These are phyloP conservation scores for Quercus mongolica DNA, from an alignment of 306 rosid species.

Conservation along the genomic window DNA sequence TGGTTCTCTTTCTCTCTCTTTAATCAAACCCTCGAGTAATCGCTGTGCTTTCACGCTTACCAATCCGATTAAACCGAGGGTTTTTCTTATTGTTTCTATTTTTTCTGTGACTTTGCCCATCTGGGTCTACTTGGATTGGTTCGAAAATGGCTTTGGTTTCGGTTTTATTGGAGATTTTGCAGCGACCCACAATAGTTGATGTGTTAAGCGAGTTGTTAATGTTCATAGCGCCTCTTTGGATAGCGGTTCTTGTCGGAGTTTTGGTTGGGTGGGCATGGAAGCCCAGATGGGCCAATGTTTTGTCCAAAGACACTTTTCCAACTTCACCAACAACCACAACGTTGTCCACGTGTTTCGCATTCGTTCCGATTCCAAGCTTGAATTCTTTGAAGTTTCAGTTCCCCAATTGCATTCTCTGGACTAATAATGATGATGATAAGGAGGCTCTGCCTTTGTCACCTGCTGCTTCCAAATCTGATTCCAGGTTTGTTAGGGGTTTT, in stretches of 20 bases:
- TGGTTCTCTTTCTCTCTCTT: not conserved
- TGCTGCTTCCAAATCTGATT: conserved; percentile 19
- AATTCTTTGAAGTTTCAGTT: conserved; percentile 39
- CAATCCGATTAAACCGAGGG: conserved; percentile 33
- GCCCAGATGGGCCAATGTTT: conserved; percentile 77
- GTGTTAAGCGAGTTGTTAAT: conserved; percentile 37
- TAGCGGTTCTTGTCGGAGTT: conserved; percentile 73
- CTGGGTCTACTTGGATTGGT: not conserved
- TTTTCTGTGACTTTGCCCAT: not conserved
- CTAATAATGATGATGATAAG: conserved; percentile 6
- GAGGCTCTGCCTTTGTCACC: conserved; percentile 16
- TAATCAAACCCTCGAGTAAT: conserved; percentile 35
- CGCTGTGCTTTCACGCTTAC: conserved; percentile 21
- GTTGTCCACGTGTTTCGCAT: conserved; percentile 16
- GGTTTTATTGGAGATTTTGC: conserved; percentile 38
- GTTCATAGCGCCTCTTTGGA: conserved; percentile 68
- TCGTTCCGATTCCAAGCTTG: conserved; percentile 31
- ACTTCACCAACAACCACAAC: conserved; percentile 6
- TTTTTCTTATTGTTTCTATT: not conserved
- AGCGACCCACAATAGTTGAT: conserved; percentile 28
- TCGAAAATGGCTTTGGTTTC: conserved; percentile 43
- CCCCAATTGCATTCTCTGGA: conserved; percentile 40
- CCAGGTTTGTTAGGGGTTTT: conserved; percentile 41
- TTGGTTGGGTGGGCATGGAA: conserved; percentile 92
- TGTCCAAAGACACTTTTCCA: conserved; percentile 25